Base-by-base conservation (phyloP, 495 filamentous ascomycete genomes). In the Monascus purpureus region DNA sequence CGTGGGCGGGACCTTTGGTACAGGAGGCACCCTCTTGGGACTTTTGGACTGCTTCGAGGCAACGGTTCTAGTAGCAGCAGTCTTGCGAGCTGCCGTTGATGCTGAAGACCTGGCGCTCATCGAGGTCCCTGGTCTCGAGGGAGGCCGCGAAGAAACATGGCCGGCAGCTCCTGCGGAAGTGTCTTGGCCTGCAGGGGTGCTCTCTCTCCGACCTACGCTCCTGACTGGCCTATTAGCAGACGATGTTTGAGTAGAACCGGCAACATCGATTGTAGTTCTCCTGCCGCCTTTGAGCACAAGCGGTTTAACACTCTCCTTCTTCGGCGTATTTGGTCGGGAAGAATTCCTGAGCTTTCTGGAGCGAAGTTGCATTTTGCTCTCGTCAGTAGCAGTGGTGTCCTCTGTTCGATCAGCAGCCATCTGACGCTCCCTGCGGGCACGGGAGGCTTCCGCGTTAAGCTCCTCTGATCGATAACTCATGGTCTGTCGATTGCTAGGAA, bases 401-500 rank as follows among this genome's bases (percentile, higher is more conserved):
- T 49, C 40, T 8, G 51, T 35, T 14, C 45, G 38, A 1, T 52
- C 46, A 32, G 46, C 39, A n/a, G 43, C 41, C 13, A 69, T 65
- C 38, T 80, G 73, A 4, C 80, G 72, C 32, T 80, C 81, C 31
- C 68, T 59, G 35, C 73, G 59, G 32, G 63, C 53, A 36, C 75
- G 56, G 24, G 64, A 70, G 13, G 75, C 74, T 50, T 77, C 71
- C 2, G 70, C 69, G 39, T 75, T 72, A 17, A 93, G 62, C 13
- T 93, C 84, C 43, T 87, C 76, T 4, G 68, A 63, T n/a, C 59
- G 75, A 45, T 65, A 83, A 53, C 83, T 93, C 15, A 52, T 63
- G 0, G 75, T 82, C 50, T 82, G 70, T 7, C 82, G 66, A 40
- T 73, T 59, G 7, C 55, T 57, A 1, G 90, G 90, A 29, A 94